Conservation (phyloP, 2,329 filamentous ascomycete species). For the Tothia fuscella region DNA sequence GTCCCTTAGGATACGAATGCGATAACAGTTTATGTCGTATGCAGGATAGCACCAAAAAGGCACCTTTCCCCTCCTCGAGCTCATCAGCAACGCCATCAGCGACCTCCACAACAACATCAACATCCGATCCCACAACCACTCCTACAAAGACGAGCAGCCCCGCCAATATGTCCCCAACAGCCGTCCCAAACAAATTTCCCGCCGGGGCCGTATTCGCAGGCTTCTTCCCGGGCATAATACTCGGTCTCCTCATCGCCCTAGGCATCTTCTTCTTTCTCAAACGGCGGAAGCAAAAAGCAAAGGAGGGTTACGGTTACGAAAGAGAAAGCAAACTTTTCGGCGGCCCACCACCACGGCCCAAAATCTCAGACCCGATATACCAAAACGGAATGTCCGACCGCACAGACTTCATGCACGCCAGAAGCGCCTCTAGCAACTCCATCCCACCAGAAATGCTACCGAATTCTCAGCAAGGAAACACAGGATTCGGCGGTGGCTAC, state of each 20-base stretch:
- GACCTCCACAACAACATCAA: not conserved
- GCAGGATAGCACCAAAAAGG: slow-evolving; percentile 9
- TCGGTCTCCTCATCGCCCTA: not conserved
- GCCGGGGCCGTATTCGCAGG: slow-evolving; percentile 26
- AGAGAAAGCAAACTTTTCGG: slow-evolving; percentile 22
- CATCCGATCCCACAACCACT: not conserved
- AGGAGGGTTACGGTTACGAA: slow-evolving; percentile 25
- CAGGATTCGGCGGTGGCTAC: too few relatives aligned
- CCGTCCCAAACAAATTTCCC: slow-evolving; percentile 1
- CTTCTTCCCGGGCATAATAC: slow-evolving; percentile 23
- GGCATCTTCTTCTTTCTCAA: slow-evolving; percentile 6
- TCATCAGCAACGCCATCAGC: slow-evolving; percentile 12
- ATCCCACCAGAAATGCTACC: too few relatives aligned
- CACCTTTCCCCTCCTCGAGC: slow-evolving; percentile 14
- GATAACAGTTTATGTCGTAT: slow-evolving; percentile 21
- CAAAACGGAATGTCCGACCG: slow-evolving; percentile 1
- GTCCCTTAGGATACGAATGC: slow-evolving; percentile 62
- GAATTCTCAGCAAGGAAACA: too few relatives aligned
- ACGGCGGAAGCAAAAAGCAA: slow-evolving; percentile 17
- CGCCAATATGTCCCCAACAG: not conserved
- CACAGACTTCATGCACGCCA: slow-evolving; percentile 2
- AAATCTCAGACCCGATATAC: slow-evolving; percentile 24
- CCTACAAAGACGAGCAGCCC: not conserved
- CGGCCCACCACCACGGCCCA: slow-evolving; percentile 27
- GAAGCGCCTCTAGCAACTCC: not conserved